A percentile compares a stretch with the other conserved stretches of the same genome.
Conservation (phyloP, 2,329 filamentous ascomycete species). For the Ascochyta koolunga region DNA sequence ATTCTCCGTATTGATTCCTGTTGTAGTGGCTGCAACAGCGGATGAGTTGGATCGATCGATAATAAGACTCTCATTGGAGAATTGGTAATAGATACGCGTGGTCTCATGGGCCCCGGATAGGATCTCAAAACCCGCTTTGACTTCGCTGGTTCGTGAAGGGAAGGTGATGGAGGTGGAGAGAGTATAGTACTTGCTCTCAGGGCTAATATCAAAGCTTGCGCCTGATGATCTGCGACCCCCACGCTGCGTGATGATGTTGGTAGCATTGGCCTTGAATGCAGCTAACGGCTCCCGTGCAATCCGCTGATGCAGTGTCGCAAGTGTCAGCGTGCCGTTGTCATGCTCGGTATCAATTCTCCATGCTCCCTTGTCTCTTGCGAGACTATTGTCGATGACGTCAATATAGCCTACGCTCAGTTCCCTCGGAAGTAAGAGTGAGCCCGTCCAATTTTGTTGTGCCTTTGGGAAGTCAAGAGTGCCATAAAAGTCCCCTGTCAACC, state of each 20-base stretch:
- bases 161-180: constrained; percentile 49
- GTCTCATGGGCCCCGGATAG: constrained; percentile 50
- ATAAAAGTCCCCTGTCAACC: constrained; percentile 54
- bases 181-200: constrained; percentile 49
- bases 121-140: constrained; percentile 52
- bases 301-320: constrained; percentile 48
- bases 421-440: constrained; percentile 51
- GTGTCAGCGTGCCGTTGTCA: constrained; percentile 44
- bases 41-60: constrained; percentile 52
- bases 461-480: constrained; percentile 49
- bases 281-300: constrained; percentile 48
- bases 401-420: constrained; percentile 53
- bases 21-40: constrained; percentile 49
- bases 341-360: constrained; percentile 46
- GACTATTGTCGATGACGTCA: constrained; percentile 51
- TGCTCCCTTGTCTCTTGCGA: constrained; percentile 48
- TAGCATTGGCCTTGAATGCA: constrained; percentile 39
- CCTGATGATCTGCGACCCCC: constrained; percentile 18
- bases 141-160: constrained; percentile 41
- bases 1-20: constrained; percentile 47
- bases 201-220: constrained; percentile 21
- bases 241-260: constrained; percentile 19
- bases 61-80: constrained; percentile 53
- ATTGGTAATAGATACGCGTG: constrained; percentile 54
- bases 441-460: constrained; percentile 54